Percentiles rank a stretch among this genome's conserved stretches.
Conservation (phyloP, 2,329 filamentous ascomycete species). For the Blastomyces silverae region DNA sequence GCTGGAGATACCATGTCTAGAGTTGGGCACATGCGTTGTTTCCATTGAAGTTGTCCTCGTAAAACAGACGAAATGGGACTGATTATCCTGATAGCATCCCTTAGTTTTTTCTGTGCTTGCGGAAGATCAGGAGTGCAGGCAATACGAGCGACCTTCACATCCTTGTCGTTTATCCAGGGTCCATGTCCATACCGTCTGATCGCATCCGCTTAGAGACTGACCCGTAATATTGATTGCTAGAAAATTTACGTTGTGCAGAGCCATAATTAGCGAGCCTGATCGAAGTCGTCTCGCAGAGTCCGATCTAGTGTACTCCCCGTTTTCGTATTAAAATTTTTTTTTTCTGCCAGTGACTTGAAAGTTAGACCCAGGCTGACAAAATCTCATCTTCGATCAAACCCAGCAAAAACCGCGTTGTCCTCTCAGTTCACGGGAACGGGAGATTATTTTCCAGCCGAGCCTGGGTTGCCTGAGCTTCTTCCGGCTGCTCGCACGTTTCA, state of each 20-base stretch:
- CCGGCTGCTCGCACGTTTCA: background rate
- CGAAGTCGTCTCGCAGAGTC: background rate
- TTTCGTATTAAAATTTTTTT: background rate
- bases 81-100: too few relatives aligned
- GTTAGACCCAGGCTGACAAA: background rate
- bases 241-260: background rate
- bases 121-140: background rate
- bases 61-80: background rate
- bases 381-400: background rate
- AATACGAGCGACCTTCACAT: slow-evolving; percentile 1
- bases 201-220: background rate
- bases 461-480: background rate
- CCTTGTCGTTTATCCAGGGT: slow-evolving; percentile 8
- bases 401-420: background rate
- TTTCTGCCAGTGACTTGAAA: background rate
- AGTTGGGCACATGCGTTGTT: background rate
- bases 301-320: background rate
- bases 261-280: background rate
- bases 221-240: background rate
- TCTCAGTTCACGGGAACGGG: slow-evolving; percentile 5
- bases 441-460: background rate
- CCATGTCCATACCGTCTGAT: background rate
- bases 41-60: background rate
- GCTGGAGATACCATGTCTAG: background rate
- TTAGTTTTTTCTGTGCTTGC: background rate